Base-by-base conservation (phyloP, 2,329 filamentous ascomycete genomes). In the Alternaria atra region DNA sequence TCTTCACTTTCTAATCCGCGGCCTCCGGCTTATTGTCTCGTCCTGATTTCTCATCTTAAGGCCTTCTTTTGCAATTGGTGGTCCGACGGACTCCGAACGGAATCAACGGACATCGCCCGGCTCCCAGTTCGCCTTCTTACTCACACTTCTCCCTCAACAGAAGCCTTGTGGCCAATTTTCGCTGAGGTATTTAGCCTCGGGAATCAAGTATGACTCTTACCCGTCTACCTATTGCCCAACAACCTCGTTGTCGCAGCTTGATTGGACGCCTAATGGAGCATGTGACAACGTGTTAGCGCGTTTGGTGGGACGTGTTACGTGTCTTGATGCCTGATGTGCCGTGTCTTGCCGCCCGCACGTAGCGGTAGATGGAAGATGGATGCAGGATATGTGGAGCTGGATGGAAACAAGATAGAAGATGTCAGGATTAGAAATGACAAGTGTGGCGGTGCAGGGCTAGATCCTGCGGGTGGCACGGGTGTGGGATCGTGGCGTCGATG, bases 251-350 rank as follows among this genome's bases (percentile, higher is more conserved):
- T 17, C 43, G 39, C 46, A 7, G 42, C 17, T 13, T 62, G 55
- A 66, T 65, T 70, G 59, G 62, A 40, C 37, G 53, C 43, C 7
- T 10, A 1, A 0, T 23, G 9, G 23, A 47, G 52, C 65, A 68
- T 71, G 68, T 71, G 65, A 69, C 48, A 54, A 37, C 68, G 68
- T 61, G 68, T 61, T 56, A 52, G 61, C 61, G 66, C 47, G 63
- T 53, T 46, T 32, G 25, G 37, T 29, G 52, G 17, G 39, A 50
- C 58, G 54, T 54, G 56, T 39, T 61, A 44, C 42, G 52, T 50
- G 52, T 40, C 50, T 37, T 52, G 35, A 40, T 39, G 35, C 50
- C 34, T 52, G 23, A 15, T 23, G 15, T 37, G 50, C 35, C 50
- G 35, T 52, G 35, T 52, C 15, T 39, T 52, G 25, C 50, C 35